These are phyloP conservation scores for Lizonia empirigonia DNA, from an alignment of 2,329 filamentous ascomycete genomes.

Conservation along the genomic window DNA sequence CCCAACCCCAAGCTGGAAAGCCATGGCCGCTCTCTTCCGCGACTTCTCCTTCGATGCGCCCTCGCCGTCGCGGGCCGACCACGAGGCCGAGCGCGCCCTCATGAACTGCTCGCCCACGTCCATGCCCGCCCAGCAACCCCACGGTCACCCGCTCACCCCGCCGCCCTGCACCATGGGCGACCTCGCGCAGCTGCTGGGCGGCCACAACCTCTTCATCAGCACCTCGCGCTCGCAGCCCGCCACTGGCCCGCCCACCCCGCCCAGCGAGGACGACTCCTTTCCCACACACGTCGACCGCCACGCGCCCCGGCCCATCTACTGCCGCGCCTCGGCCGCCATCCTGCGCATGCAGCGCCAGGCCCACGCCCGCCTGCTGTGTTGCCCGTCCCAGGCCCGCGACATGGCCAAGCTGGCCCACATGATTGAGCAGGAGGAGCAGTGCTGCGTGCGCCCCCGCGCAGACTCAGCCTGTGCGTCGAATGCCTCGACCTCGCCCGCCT, in stretches of 20 bases:
- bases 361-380: slow-evolving; percentile 50
- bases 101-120: slow-evolving; percentile 45
- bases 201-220: slow-evolving; percentile 41
- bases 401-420: slow-evolving; percentile 50
- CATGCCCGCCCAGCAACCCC: slow-evolving; percentile 13
- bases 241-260: slow-evolving; percentile 32
- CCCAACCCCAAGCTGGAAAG: no score
- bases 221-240: slow-evolving; percentile 10
- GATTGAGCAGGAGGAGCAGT: slow-evolving; percentile 53
- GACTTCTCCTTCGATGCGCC: slow-evolving; percentile 48
- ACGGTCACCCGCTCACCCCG: slow-evolving; percentile 33
- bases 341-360: slow-evolving; percentile 50
- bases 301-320: slow-evolving; percentile 30
- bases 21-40: slow-evolving; percentile 41
- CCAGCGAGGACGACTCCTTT: slow-evolving; percentile 30
- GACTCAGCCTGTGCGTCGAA: slow-evolving; percentile 20
- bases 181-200: slow-evolving; percentile 42
- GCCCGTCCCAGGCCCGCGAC: slow-evolving; percentile 47
- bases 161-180: slow-evolving; percentile 45
- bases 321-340: slow-evolving; percentile 44
- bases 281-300: slow-evolving; percentile 17
- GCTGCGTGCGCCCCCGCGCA: slow-evolving; percentile 43
- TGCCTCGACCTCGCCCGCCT: slow-evolving; percentile 6
- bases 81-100: slow-evolving; percentile 37
- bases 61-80: slow-evolving; percentile 37